Evolutionary conservation across 805 yeast species (phyloP).

Genomic region (Cephaloascus fragrans): DNA sequence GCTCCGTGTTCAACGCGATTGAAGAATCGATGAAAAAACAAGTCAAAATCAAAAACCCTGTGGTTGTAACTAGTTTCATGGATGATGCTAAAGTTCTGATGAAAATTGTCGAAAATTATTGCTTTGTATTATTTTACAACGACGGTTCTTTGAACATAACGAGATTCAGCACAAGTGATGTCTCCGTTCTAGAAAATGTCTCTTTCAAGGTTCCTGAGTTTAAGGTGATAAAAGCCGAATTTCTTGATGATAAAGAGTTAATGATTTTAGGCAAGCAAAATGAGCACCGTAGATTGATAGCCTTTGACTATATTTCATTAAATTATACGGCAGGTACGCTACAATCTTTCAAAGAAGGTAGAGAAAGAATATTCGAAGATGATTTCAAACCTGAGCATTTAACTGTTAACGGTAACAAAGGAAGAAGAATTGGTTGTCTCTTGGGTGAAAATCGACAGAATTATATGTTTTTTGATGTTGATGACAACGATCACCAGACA

Average conservation of each 20-base stretch:
- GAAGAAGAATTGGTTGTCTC: slow-evolving; percentile 23
- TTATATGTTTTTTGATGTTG: slow-evolving; percentile 22
- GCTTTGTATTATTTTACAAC: background rate
- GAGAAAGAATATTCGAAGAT: slow-evolving; percentile 3
- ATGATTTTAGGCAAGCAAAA: slow-evolving; percentile 2
- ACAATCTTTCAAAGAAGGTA: slow-evolving; percentile 7
- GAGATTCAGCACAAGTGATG: background rate
- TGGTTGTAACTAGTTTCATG: background rate
- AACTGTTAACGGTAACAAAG: slow-evolving; percentile 16
- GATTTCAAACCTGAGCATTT: slow-evolving; percentile 18
- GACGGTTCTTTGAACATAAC: background rate
- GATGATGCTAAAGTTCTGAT: background rate
- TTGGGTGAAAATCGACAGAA: slow-evolving; percentile 28
- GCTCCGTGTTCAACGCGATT: slow-evolving; percentile 2
- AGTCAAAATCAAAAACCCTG: background rate
- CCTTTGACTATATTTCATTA: slow-evolving; percentile 1
- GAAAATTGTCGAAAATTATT: background rate
- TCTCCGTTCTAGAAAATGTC: background rate
- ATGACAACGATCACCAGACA: slow-evolving; percentile 1
- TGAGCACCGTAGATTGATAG: background rate
- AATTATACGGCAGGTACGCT: slow-evolving; percentile 1
- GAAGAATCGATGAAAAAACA: background rate
- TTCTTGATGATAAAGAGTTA: slow-evolving; percentile 5
- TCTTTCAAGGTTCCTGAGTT: slow-evolving; percentile 3
- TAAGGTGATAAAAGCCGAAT: slow-evolving; percentile 3